Evolutionary conservation across 2,329 filamentous ascomycete genomes (phyloP).

Genomic region (Zasmidium angulare): DNA sequence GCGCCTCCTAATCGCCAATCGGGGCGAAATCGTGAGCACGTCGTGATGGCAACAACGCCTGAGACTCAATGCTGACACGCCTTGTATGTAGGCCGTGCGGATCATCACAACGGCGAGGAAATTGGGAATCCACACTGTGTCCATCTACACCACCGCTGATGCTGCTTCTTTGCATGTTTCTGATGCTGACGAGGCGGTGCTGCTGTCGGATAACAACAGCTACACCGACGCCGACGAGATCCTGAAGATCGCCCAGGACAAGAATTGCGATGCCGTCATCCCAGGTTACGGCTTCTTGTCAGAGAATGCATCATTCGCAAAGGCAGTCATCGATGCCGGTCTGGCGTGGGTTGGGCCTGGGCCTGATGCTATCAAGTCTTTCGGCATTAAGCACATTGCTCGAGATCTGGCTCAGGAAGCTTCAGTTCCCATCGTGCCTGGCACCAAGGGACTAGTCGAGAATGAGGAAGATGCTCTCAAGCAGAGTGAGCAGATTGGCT

Average conservation of each 20-base stretch:
- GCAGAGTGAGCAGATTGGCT: conserved; percentile 48
- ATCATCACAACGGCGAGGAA: conserved; percentile 53
- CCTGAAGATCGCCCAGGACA: conserved; percentile 52
- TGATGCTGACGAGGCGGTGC: conserved; percentile 54
- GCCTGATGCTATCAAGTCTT: conserved; percentile 36
- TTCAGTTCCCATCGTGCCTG: conserved; percentile 56
- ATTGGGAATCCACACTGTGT: conserved; percentile 53
- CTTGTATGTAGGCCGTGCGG: conserved; percentile 39
- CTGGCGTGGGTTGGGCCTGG: conserved; percentile 57
- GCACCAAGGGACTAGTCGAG: conserved; percentile 50
- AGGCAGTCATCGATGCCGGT: conserved; percentile 52
- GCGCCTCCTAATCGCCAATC: conserved; percentile 56
- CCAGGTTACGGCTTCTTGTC: conserved; percentile 68
- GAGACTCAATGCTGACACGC: conserved; percentile 1
- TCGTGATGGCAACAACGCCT: background rate
- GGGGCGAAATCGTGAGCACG: conserved; percentile 52
- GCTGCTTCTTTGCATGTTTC: conserved; percentile 55
- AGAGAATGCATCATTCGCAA: conserved; percentile 63
- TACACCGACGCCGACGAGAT: conserved; percentile 52
- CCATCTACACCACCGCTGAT: conserved; percentile 60
- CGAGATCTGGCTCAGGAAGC: conserved; percentile 54
- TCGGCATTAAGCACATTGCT: conserved; percentile 61
- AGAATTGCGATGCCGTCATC: conserved; percentile 58
- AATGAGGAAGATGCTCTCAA: conserved; percentile 49
- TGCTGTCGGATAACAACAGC: conserved; percentile 50